A percentile compares a stretch with the other conserved stretches of the same genome.
phyloP scores from a whole-genome alignment of 208 protist species.

The Acanthamoeba comandoni region DNA sequence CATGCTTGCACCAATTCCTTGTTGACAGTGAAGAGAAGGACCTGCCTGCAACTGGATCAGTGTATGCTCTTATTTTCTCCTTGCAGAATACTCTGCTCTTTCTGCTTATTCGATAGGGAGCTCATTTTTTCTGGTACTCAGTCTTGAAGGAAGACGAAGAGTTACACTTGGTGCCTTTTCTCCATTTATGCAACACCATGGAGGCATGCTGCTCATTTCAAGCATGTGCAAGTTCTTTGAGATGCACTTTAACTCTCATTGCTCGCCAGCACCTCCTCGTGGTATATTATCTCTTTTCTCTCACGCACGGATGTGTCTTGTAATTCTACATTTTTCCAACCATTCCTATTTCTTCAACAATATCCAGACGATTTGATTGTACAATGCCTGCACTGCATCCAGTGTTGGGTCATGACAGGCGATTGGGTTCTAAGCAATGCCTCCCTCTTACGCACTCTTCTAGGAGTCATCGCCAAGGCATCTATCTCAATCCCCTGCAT shows the following conservation, averaged over 20 bases:
- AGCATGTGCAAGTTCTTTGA: slow-evolving; percentile 68
- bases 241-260: slow-evolving; percentile 2
- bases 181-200: slow-evolving; percentile 31
- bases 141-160: not conserved
- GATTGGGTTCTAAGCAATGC: slow-evolving; percentile 67
- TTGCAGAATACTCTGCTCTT: not conserved
- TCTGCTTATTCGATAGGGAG: not conserved
- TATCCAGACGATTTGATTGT: not conserved
- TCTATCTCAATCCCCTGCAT: not conserved
- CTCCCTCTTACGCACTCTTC: slow-evolving; percentile 27
- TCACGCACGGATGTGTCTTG: not conserved
- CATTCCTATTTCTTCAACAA: not conserved
- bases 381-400: slow-evolving; percentile 56
- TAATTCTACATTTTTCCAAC: not conserved
- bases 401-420: slow-evolving; percentile 63
- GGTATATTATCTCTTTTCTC: slow-evolving; percentile 8
- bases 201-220: slow-evolving; percentile 51
- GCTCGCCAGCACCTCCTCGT: not conserved
- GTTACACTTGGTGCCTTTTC: slow-evolving; percentile 25
- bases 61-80: not conserved
- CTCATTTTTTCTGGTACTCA: not conserved
- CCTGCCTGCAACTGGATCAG: not conserved
- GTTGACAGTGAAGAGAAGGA: slow-evolving; percentile 9
- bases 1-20: slow-evolving; percentile 53
- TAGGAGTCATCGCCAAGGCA: slow-evolving; percentile 53